Percentiles rank a stretch among this genome's conserved stretches.
Evolutionary conservation across 169 alveolate genomes (phyloP).

Genomic region (Plasmodium vivax): DNA sequence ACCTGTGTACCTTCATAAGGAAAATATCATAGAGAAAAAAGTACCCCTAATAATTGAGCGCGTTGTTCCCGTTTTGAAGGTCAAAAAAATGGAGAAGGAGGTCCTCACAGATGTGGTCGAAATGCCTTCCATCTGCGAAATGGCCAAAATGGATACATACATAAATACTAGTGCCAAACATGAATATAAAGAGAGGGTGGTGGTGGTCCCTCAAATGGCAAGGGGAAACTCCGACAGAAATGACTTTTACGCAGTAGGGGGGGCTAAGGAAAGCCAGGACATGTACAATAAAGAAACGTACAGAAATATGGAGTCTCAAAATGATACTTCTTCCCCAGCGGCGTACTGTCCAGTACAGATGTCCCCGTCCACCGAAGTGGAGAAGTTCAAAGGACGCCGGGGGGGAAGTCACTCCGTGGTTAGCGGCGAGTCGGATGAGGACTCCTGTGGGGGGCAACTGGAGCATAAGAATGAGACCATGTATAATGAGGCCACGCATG

Average conservation of each 20-base stretch:
- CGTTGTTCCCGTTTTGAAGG: constrained; percentile 63
- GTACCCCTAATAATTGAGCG: constrained; percentile 68
- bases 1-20: constrained; percentile 67
- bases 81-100: constrained; percentile 54
- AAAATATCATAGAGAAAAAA: constrained; percentile 69
- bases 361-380: not conserved
- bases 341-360: not conserved
- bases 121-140: constrained; percentile 58
- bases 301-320: constrained; percentile 22
- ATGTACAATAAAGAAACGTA: constrained; percentile 38
- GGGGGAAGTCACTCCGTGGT: not conserved
- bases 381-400: not conserved
- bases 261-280: constrained; percentile 6
- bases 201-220: not conserved
- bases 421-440: constrained; percentile 14
- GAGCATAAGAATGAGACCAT: constrained; percentile 41
- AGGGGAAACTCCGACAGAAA: not conserved
- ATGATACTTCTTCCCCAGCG: not conserved
- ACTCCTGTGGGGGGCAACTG: not conserved
- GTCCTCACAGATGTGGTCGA: constrained; percentile 34
- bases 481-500: constrained; percentile 52
- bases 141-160: not conserved
- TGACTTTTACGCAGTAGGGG: not conserved
- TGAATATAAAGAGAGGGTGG: not conserved
- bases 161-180: not conserved